phyloP scores from a whole-genome alignment of 148 eudicot species.

The Arctostaphylos glauca region DNA sequence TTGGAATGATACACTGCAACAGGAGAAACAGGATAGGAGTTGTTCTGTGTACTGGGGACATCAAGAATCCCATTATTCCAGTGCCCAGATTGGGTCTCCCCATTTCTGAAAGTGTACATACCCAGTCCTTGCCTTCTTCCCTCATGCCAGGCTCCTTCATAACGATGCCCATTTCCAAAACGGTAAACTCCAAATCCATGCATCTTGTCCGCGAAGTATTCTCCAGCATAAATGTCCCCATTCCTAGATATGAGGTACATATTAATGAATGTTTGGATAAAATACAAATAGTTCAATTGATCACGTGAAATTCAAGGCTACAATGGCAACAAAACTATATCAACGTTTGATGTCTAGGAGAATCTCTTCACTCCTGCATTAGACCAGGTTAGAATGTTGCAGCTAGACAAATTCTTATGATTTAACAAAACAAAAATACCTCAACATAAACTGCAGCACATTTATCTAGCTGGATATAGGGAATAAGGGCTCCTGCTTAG shows the following conservation, averaged over 20 bases:
- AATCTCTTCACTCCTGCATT: not conserved
- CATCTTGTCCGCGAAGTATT: slow-evolving; percentile 95
- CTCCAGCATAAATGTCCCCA: slow-evolving; percentile 90
- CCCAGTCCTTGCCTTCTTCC: slow-evolving; percentile 97
- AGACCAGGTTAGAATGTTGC: not conserved
- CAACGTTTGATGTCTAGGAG: not conserved
- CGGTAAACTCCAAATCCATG: slow-evolving; percentile 88
- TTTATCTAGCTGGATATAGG: not conserved
- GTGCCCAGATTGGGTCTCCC: slow-evolving; percentile 89
- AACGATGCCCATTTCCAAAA: slow-evolving; percentile 83
- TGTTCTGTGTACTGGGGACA: slow-evolving; percentile 81
- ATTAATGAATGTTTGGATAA: slow-evolving; percentile 5
- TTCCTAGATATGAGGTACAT: slow-evolving; percentile 43
- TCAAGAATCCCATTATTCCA: slow-evolving; percentile 90
- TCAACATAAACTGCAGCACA: not conserved
- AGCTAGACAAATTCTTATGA: not conserved
- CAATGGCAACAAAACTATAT: not conserved
- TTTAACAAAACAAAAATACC: not conserved
- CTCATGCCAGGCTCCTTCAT: slow-evolving; percentile 98
- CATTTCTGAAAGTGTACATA: slow-evolving; percentile 86
- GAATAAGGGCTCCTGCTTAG: not conserved
- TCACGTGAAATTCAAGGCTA: not conserved
- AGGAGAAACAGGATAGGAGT: slow-evolving; percentile 60
- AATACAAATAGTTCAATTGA: not conserved
- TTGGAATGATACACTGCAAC: slow-evolving; percentile 92